A percentile compares a stretch with the other conserved stretches of the same genome.
Conservation (phyloP, 2,329 filamentous ascomycete species). For the Aspergillus udagawae region DNA sequence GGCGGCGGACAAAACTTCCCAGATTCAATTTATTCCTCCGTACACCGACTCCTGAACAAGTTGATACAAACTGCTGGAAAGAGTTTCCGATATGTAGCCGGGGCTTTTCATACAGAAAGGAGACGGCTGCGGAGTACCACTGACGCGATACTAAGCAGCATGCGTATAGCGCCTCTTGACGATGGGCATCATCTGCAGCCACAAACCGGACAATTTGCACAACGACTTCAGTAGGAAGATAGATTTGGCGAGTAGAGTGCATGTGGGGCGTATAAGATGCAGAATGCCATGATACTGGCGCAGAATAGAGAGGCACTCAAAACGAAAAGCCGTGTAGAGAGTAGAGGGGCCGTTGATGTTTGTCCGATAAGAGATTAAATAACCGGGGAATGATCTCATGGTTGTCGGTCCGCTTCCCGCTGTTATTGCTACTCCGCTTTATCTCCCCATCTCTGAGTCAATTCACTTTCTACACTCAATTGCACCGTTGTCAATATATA, state of each 20-base stretch:
- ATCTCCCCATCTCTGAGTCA: not conserved
- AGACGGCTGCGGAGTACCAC: slow-evolving; percentile 54
- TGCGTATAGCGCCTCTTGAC: slow-evolving; percentile 47
- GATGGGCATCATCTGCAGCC: slow-evolving; percentile 25
- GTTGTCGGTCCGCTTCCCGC: not conserved
- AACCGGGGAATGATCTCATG: slow-evolving; percentile 6
- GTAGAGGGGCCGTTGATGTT: not conserved
- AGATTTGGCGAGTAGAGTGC: slow-evolving; percentile 21
- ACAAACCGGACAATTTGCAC: slow-evolving; percentile 47
- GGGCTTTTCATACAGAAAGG: slow-evolving; percentile 51
- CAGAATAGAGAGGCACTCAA: not conserved
- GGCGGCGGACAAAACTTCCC: slow-evolving; percentile 47
- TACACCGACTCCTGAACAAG: slow-evolving; percentile 47
- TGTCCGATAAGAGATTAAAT: not conserved
- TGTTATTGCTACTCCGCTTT: no score
- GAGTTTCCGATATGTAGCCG: slow-evolving; percentile 46
- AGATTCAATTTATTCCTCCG: slow-evolving; percentile 45
- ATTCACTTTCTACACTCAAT: not conserved
- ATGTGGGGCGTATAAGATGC: slow-evolving; percentile 13
- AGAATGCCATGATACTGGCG: slow-evolving; percentile 7
- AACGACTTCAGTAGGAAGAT: slow-evolving; percentile 54
- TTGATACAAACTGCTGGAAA: slow-evolving; percentile 52
- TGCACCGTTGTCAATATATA: not conserved
- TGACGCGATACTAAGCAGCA: slow-evolving; percentile 52
- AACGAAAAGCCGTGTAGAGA: not conserved